Conservation (phyloP, 2,329 filamentous ascomycete genomes). For the Eutypella sp. region DNA sequence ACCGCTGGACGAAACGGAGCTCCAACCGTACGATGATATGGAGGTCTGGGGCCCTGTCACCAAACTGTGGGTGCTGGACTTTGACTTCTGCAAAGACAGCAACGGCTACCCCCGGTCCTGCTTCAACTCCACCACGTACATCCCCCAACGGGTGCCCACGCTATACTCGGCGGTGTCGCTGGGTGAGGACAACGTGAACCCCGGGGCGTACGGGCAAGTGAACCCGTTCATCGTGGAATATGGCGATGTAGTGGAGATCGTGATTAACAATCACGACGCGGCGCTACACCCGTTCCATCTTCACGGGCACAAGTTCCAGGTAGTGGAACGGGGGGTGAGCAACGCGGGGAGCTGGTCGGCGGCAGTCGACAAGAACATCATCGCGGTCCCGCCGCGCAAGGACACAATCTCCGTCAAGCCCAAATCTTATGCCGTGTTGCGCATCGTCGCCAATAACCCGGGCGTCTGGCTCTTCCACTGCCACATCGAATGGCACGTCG, state of each 20-base stretch:
- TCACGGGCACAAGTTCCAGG: slow-evolving; percentile 52
- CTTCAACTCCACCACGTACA: slow-evolving; percentile 63
- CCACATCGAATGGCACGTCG: slow-evolving; percentile 59
- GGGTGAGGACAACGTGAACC: slow-evolving; percentile 38
- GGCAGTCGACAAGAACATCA: slow-evolving; percentile 8
- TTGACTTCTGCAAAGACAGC: slow-evolving; percentile 54
- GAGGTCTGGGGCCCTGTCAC: slow-evolving; percentile 47
- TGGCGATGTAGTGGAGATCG: slow-evolving; percentile 39
- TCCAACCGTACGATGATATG: slow-evolving; percentile 52
- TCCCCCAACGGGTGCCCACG: slow-evolving; percentile 63
- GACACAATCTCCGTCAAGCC: slow-evolving; percentile 36
- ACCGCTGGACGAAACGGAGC: slow-evolving; percentile 58
- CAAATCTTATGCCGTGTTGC: slow-evolving; percentile 44
- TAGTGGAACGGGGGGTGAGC: slow-evolving; percentile 37
- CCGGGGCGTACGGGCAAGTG: slow-evolving; percentile 37
- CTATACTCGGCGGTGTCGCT: slow-evolving; percentile 66
- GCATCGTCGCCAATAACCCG: slow-evolving; percentile 47
- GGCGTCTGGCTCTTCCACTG: slow-evolving; percentile 54
- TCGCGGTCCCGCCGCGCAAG: slow-evolving; percentile 24
- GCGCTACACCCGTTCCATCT: slow-evolving; percentile 49
- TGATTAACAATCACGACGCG: slow-evolving; percentile 45
- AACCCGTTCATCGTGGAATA: slow-evolving; percentile 35
- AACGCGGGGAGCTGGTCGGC: slow-evolving; percentile 33
- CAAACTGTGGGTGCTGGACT: slow-evolving; percentile 50
- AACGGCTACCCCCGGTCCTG: slow-evolving; percentile 59